Percentiles rank a stretch among this genome's conserved stretches.
These are phyloP conservation scores for Plasmopara viticola DNA, from an alignment of 352 stramenopile species.

Conservation along the genomic window DNA sequence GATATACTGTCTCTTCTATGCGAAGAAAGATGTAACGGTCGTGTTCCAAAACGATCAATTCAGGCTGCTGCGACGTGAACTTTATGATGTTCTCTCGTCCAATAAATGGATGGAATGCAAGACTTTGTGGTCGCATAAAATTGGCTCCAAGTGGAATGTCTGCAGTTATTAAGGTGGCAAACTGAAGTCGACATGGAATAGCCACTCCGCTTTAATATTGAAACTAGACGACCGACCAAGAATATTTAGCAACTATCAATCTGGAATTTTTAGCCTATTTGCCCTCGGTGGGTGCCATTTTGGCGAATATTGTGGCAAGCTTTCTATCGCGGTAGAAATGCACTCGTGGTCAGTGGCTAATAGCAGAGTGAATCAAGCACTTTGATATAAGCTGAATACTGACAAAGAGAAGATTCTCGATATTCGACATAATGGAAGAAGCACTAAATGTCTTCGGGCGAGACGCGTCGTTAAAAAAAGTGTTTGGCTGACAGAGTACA, in stretches of 20 bases:
- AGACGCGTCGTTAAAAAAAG: slow-evolving; percentile 17
- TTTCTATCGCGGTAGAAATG: slow-evolving; percentile 34
- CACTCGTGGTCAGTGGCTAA: slow-evolving; percentile 15
- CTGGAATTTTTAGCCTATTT: slow-evolving; percentile 35
- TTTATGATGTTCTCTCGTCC: slow-evolving; percentile 25
- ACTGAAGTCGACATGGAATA: slow-evolving; percentile 1
- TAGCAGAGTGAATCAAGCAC: slow-evolving; percentile 2
- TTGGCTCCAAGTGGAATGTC: slow-evolving; percentile 20
- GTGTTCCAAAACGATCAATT: slow-evolving; percentile 33
- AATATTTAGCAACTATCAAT: slow-evolving; percentile 39
- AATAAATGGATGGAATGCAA: slow-evolving; percentile 34
- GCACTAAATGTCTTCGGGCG: slow-evolving; percentile 3
- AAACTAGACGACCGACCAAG: slow-evolving; percentile 34
- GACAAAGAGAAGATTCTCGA: slow-evolving; percentile 3
- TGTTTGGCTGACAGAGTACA: slow-evolving; percentile 5
- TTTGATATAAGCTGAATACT: slow-evolving; percentile 25
- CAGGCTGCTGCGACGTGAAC: slow-evolving; percentile 19
- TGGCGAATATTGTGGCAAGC: slow-evolving; percentile 42
- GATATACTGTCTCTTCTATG: slow-evolving; percentile 22
- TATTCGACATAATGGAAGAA: neutral
- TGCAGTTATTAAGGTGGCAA: slow-evolving; percentile 2
- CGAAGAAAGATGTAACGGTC: slow-evolving; percentile 29
- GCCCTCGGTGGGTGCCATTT: slow-evolving; percentile 25
- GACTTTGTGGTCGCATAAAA: slow-evolving; percentile 24
- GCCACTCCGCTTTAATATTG: slow-evolving; percentile 21